Evolutionary conservation across 139 green algal species (phyloP).

Genomic region (Haematococcus lacustris): DNA sequence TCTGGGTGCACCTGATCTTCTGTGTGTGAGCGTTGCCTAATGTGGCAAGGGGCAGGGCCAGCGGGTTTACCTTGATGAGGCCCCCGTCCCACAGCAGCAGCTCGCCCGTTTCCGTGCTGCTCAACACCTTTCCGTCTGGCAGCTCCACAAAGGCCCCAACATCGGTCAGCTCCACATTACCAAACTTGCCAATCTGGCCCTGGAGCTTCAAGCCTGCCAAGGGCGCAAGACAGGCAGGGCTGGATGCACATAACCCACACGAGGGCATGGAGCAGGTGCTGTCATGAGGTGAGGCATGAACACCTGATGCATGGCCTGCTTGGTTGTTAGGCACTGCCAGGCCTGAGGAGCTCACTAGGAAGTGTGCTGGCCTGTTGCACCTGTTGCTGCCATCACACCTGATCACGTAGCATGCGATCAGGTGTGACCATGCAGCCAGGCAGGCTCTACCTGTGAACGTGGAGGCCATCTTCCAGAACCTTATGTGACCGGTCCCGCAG

Average conservation of each 20-base stretch:
- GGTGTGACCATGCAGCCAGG: too few species aligned
- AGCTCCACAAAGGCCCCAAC: slow-evolving; percentile 65
- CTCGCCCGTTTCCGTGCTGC: slow-evolving; percentile 52
- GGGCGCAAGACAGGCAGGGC: too few species aligned
- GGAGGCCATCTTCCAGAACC: slow-evolving; percentile 78
- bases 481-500: slow-evolving; percentile 68
- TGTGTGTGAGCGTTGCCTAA: too few species aligned
- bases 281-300: not conserved
- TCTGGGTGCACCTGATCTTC: too few species aligned
- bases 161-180: slow-evolving; percentile 62
- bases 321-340: not conserved
- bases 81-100: slow-evolving; percentile 74
- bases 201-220: slow-evolving; percentile 16
- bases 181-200: slow-evolving; percentile 72
- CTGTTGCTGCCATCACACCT: not conserved
- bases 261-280: not conserved
- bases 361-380: not conserved
- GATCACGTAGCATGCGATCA: slow-evolving; percentile 24
- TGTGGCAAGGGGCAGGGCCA: too few species aligned
- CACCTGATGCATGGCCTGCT: not conserved
- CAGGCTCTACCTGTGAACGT: slow-evolving; percentile 84
- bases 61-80: slow-evolving; percentile 73
- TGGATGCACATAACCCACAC: too few species aligned
- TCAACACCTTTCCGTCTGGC: slow-evolving; percentile 66
- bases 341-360: not conserved